Base-by-base conservation (phyloP, 768 basidiomycete species). In the Austroboletus eburneus region DNA sequence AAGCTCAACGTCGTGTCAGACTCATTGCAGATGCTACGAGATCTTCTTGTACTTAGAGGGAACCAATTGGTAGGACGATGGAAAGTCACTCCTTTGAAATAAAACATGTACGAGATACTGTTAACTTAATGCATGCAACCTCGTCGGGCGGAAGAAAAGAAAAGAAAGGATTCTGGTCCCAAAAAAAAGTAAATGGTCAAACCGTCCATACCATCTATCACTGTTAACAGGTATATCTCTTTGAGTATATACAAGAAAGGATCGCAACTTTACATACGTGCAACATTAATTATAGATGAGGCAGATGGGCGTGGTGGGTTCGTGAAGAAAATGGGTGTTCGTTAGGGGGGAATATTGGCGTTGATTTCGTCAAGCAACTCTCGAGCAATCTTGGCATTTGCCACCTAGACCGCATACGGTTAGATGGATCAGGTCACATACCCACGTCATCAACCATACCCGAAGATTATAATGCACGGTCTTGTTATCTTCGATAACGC, bases 1-100 rank as follows among this genome's bases (percentile, higher is more conserved):
- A 97, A 97, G 68, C 74, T 97, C 51, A 82, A 85, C 53, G 83
- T 97, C 35, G 75, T 90, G 49, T 79, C 79, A 46, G 94, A 92
- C 54, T 87, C 85, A 22, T 57, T 95, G 43, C 85, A 89, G 61
- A 97, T 97, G 94, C 72, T 94, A 29, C 74, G 85, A 49, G 94
- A 97, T 62, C 65, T 96, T 62, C 58, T 95, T 39, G 76, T 97
- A 24, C 77, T 97, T 27, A 69, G 94, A 45, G 86, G 79, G 21
- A 96, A 96, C 60, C 82, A 90, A 57, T 57, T 85, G 24, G 60
- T 86, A 14, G 90, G 92, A 30, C 69, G 88, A 61, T 96, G 94
- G 89, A 78, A 68, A 52, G 66, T 65, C 49, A 39, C 51, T 45
- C 55, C 57, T 30, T 56, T 37, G 46, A 43, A 45, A 46, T 46